Percentiles rank a stretch among this genome's conserved stretches.
Conservation (phyloP, 1,284 basidiomycete species). For the Coniophora puteana region DNA sequence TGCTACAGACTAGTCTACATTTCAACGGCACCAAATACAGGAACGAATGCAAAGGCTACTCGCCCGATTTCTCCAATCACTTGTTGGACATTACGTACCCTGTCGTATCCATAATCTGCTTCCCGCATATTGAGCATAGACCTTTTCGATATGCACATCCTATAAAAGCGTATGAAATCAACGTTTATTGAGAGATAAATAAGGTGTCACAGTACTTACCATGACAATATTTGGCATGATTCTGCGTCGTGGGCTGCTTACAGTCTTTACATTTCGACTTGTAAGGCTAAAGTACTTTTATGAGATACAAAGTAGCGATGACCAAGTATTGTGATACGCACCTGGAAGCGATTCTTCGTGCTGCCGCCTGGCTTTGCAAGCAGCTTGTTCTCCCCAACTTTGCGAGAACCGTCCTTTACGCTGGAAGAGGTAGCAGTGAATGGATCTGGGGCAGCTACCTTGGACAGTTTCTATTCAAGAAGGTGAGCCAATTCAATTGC, state of each 20-base stretch:
- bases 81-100: slow-evolving; percentile 83
- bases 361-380: slow-evolving; percentile 54
- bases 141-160: slow-evolving; percentile 86
- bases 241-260: slow-evolving; percentile 76
- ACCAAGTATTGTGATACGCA: slow-evolving; percentile 27
- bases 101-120: slow-evolving; percentile 75
- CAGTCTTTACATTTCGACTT: slow-evolving; percentile 82
- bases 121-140: slow-evolving; percentile 79
- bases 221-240: slow-evolving; percentile 83
- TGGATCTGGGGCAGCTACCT: slow-evolving; percentile 78
- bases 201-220: slow-evolving; percentile 37
- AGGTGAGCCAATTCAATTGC: slow-evolving; percentile 8
- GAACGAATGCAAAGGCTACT: neutral
- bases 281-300: slow-evolving; percentile 54
- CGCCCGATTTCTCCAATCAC: slow-evolving; percentile 28
- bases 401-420: slow-evolving; percentile 76
- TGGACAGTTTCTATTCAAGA: slow-evolving; percentile 66
- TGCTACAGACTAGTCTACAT: slow-evolving; percentile 14
- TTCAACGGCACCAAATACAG: neutral
- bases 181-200: slow-evolving; percentile 7
- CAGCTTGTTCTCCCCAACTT: slow-evolving; percentile 81
- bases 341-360: slow-evolving; percentile 73
- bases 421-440: slow-evolving; percentile 67
- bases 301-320: slow-evolving; percentile 1
- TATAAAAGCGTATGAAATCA: slow-evolving; percentile 25